phyloP scores from a whole-genome alignment of 2,329 filamentous ascomycete genomes.

The Phaeoacremonium minimum region DNA sequence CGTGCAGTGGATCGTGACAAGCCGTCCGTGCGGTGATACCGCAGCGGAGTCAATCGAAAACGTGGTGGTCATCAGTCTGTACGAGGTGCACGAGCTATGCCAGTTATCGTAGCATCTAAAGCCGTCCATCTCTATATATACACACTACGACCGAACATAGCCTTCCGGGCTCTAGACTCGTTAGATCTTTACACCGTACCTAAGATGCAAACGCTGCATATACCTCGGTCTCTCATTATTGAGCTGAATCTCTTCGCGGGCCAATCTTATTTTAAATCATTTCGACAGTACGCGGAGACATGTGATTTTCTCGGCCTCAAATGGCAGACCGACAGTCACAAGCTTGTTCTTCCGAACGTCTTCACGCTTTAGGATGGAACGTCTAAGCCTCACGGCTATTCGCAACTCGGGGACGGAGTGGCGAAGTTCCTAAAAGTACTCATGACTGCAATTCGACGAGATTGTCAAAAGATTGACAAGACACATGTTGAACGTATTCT shows the following conservation, averaged over 20 bases:
- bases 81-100: conserved; percentile 52
- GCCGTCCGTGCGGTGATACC: conserved; percentile 6
- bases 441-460: conserved; percentile 27
- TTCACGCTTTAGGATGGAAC: too few species aligned
- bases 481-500: conserved; percentile 36
- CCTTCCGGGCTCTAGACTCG: conserved; percentile 33
- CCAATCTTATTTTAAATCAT: conserved; percentile 56
- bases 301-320: conserved; percentile 50
- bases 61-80: conserved; percentile 56
- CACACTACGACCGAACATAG: conserved; percentile 35
- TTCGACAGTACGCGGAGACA: conserved; percentile 46
- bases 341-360: too few species aligned
- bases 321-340: conserved; percentile 11
- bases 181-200: conserved; percentile 36
- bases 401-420: too few species aligned
- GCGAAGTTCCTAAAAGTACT: conserved; percentile 30
- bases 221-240: conserved; percentile 21
- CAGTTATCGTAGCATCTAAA: conserved; percentile 25
- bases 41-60: conserved; percentile 1
- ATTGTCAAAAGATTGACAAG: conserved; percentile 31
- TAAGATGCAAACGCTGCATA: conserved; percentile 11
- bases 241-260: conserved; percentile 65
- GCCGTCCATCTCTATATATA: conserved; percentile 46
- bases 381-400: too few species aligned
- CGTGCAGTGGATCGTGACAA: conserved; percentile 50